Base-by-base conservation (phyloP, 352 stramenopile species). In the Pythium angustatum region DNA sequence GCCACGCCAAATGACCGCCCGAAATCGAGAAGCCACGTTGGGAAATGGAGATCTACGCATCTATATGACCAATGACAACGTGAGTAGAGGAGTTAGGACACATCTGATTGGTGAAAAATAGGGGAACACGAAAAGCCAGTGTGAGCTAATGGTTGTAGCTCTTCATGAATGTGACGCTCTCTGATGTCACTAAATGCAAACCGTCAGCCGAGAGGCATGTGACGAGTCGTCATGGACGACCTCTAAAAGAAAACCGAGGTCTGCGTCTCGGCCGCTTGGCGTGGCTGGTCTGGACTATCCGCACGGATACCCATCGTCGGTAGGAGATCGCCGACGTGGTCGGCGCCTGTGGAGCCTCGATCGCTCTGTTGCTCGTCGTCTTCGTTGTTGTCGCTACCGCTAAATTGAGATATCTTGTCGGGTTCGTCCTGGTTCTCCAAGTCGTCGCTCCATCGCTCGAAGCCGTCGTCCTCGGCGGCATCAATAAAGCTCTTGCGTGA, bases 401-500 rank as follows among this genome's bases (percentile, higher is more conserved):
- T 57, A 3, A 43, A 21, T n/a, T 44, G 49, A 57, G 49, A 45
- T 44, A 19, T 43, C 30, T 45, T 31, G n/a, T 33, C 30, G n/a
- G n/a, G n/a, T n/a, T n/a, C n/a, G n/a, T n/a, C n/a, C n/a, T 31
- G 14, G 21, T 51, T n/a, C 5, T 45, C 30, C 1, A 43, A 27
- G 14, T 57, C 49, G 19, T 66, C 48, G 19, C 58, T 59, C 28
- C 38, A 27, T 5, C 26, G 38, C 49, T 66, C 58, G 15, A 66
- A 66, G n/a, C 58, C 58, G 28, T 66, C 58, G 30, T 66, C 58
- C 12, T 66, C 58, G 3, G 14, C n/a, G 0, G 27, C 53, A 11
- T 53, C 58, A 24, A 41, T 34, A 47, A 50, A 34, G 24, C 49
- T 66, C 14, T 62, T 41, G 14, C 70, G 77, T 19, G 77, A 83